phyloP scores from a whole-genome alignment of 345 rosid genomes.

The Crucihimalaya himalaica region DNA sequence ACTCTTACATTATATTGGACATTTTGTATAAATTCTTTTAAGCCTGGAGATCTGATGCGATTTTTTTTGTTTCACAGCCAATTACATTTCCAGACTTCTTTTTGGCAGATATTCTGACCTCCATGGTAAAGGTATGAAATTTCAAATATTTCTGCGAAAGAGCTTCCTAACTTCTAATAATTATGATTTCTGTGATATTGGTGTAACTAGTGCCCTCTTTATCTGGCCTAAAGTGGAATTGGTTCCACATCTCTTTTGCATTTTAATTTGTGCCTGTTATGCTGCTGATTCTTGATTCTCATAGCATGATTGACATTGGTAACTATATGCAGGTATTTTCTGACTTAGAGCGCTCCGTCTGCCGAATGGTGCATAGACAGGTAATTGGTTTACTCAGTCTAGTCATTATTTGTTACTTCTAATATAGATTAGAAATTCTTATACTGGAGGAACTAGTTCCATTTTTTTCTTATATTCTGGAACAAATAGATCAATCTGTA shows the following conservation, averaged over 20 bases:
- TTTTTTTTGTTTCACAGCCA: constrained; percentile 55
- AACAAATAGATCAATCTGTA: constrained; percentile 5
- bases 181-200: constrained; percentile 6
- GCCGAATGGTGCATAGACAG: constrained; percentile 97
- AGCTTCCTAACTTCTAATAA: constrained; percentile 8
- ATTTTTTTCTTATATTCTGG: background rate
- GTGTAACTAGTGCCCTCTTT: background rate
- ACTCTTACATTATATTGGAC: background rate
- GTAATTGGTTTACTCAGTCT: constrained; percentile 38
- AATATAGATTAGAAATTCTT: constrained; percentile 10
- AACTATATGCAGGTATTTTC: constrained; percentile 81
- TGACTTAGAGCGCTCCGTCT: constrained; percentile 92
- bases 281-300: constrained; percentile 4
- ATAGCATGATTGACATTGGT: constrained; percentile 21
- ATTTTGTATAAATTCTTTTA: background rate
- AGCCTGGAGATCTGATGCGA: constrained; percentile 20
- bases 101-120: constrained; percentile 92
- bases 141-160: background rate
- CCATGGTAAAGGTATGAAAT: constrained; percentile 88
- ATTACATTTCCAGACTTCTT: constrained; percentile 95
- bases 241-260: background rate
- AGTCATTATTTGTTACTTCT: background rate
- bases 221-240: background rate
- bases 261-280: background rate
- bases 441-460: constrained; percentile 13